Base-by-base conservation (phyloP, 2,329 filamentous ascomycete species). In the Ophiocordyceps robertsii region DNA sequence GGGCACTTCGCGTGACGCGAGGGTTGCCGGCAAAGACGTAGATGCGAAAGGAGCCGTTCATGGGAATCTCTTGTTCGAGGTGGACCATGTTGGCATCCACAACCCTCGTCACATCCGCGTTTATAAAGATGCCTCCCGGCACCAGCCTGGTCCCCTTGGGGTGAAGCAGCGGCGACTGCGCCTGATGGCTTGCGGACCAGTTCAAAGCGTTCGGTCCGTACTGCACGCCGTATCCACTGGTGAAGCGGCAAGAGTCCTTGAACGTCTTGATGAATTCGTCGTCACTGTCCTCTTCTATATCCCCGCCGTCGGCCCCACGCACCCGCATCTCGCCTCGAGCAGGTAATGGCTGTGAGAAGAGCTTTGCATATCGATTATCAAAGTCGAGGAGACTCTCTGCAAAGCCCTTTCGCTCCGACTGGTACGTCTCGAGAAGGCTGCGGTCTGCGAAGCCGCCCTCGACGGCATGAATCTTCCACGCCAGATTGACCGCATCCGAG, bases 381-480 rank as follows among this genome's bases (percentile, higher is more conserved):
- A 95, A 95, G 57, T 82, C 72, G 12, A 95, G 71, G 1, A 95
- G 73, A 11, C 77, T 84, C 62, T 95, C 84, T 6, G 90, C 90
- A 36, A 93, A 82, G 44, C 82, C 72, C 58, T 85, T 89, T 44
- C 89, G 81, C 63, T 95, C 89, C 3, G 73, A 71, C 64, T 95
- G 86, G 59, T 95, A 96, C 0, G 89, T 92, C 47, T 80, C 75
- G 40, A 96, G 73, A 16, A 92, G 70, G 3, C 76, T 75, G 46
- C 84, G 81, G 29, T 79, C 66, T 1, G 87, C 85, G 51, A 94
- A 85, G 12, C 87, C 87, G 24, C 73, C 72, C 58, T 95, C 88
- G 10, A 95, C 90, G 31, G 84, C 80, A 57, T 95, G 89, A 41
- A 95, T 84, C 67, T 96, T 96, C 89, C 89, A 96, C 8, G 89